Base-by-base conservation (phyloP, 2,329 filamentous ascomycete genomes). In the Fusarium sp. region DNA sequence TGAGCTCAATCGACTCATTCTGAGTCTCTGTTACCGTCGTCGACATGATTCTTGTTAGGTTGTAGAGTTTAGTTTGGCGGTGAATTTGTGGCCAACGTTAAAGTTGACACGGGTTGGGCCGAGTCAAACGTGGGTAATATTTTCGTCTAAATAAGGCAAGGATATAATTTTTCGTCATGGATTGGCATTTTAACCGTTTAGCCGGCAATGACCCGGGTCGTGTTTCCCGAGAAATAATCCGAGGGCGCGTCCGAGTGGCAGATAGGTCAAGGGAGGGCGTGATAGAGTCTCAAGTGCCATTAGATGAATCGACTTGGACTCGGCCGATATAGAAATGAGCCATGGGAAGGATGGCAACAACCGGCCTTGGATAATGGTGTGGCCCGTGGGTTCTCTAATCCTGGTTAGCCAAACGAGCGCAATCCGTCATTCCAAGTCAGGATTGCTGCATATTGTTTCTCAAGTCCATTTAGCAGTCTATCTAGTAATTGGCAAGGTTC, bases 1-100 rank as follows among this genome's bases (percentile, higher is more conserved):
- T 60, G 2, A 75, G 72, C 64, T 75, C 72, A 27, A 75, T 64
- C 0, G 66, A 35, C 34, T 75, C 70, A 3, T 62, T 64, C 0
- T 34, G 66, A 24, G 70, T 75, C 4, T 75, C 72, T 0, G 62
- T 75, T 2, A 45, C 35, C 6, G 65, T 67, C 2, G 59, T 62
- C n/a, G 72, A 75, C 72, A 75, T 75, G 34, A 3, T 20, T 31
- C 20, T 31, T 31, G n/a, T 45, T 5, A 29, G 18, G 50, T 20
- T 54, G 50, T 4, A 31, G 22, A 27, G 34, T 50, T 42, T 24
- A 50, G 40, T 6, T 34, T 22, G 16, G 31, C 13, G 16, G 29
- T 45, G 42, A 45, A 45, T 24, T 16, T 5, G 16, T 24, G 40
- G 42, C 3, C 5, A 45, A 29, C 4, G 11, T 34, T 35, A 18